Percentiles rank a stretch among this genome's conserved stretches.
These are phyloP conservation scores for Cladosporium halotolerans DNA, from an alignment of 2,329 filamentous ascomycete genomes.

Conservation along the genomic window DNA sequence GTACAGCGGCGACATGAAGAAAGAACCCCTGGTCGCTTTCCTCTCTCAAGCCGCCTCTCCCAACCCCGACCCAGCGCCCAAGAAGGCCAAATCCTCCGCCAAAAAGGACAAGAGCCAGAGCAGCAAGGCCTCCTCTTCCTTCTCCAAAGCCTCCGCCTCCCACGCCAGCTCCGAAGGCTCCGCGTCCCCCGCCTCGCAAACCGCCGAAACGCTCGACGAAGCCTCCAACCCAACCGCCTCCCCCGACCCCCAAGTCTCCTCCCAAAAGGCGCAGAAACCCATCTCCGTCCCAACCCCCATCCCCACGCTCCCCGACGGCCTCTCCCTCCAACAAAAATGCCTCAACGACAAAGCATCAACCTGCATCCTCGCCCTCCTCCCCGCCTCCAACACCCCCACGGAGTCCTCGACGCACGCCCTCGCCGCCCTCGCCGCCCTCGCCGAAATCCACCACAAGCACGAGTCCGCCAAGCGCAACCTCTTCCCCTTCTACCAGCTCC, in stretches of 20 bases:
- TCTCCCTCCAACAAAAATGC: constrained; percentile 64
- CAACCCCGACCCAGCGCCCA: constrained; percentile 66
- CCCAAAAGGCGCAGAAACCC: constrained; percentile 33
- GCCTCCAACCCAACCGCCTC: constrained; percentile 47
- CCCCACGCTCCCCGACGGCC: constrained; percentile 55
- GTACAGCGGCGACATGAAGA: constrained; percentile 81
- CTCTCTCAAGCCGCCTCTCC: constrained; percentile 71
- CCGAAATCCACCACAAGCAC: constrained; percentile 72
- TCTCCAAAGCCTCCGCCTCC: constrained; percentile 46
- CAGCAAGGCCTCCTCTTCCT: constrained; percentile 42
- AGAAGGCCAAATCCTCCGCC: constrained; percentile 33
- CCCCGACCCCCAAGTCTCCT: constrained; percentile 44
- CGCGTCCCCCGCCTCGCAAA: constrained; percentile 43
- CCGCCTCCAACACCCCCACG: constrained; percentile 43
- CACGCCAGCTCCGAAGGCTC: constrained; percentile 46
- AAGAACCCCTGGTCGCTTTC: constrained; percentile 74
- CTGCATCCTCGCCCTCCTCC: constrained; percentile 72
- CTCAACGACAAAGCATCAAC: constrained; percentile 69
- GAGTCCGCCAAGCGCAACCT: constrained; percentile 57
- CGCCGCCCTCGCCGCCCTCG: constrained; percentile 53
- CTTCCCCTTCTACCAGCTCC: constrained; percentile 78
- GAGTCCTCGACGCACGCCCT: constrained; percentile 37
- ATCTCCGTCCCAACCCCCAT: constrained; percentile 57
- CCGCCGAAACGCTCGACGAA: constrained; percentile 45
- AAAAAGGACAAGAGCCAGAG: constrained; percentile 40